Evolutionary conservation across 129 eudicot genomes (phyloP).

Genomic region (Artemisia annua): DNA sequence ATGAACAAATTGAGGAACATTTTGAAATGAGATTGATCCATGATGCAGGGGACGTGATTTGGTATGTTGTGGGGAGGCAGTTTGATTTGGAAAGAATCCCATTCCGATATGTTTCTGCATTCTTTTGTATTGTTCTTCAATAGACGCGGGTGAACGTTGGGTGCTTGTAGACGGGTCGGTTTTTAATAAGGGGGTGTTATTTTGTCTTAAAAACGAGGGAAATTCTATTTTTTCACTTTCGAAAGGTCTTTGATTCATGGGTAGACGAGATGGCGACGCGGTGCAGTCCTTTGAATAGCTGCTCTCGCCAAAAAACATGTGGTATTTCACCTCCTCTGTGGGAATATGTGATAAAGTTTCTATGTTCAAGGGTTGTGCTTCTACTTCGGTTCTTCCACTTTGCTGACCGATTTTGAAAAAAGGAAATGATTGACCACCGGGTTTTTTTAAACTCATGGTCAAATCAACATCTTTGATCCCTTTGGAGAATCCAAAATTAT

Average conservation of each 20-base stretch:
- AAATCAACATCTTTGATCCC: conserved; percentile 34
- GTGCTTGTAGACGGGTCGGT: conserved; percentile 38
- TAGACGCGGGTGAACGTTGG: conserved; percentile 23
- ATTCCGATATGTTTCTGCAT: conserved; percentile 38
- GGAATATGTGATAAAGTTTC: conserved; percentile 37
- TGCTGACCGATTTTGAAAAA: conserved; percentile 26
- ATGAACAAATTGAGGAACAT: conserved; percentile 34
- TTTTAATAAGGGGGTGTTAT: conserved; percentile 19
- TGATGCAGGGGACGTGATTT: conserved; percentile 23
- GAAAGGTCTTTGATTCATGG: not conserved
- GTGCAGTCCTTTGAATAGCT: conserved; percentile 9
- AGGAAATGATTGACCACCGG: conserved; percentile 30
- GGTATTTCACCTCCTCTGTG: conserved; percentile 36
- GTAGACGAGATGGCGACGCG: no score
- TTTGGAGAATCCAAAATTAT: conserved; percentile 33
- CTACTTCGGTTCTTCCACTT: conserved; percentile 9
- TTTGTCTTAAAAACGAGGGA: conserved; percentile 28
- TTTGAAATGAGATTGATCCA: conserved; percentile 26
- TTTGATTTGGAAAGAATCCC: conserved; percentile 39
- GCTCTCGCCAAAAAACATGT: conserved; percentile 43
- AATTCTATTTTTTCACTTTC: conserved; percentile 27
- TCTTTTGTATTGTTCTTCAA: conserved; percentile 38
- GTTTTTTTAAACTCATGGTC: conserved; percentile 38
- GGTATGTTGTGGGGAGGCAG: conserved; percentile 29
- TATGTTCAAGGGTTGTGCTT: not conserved